Conservation (phyloP, 495 filamentous ascomycete genomes). For the Lepidopterella palustris region DNA sequence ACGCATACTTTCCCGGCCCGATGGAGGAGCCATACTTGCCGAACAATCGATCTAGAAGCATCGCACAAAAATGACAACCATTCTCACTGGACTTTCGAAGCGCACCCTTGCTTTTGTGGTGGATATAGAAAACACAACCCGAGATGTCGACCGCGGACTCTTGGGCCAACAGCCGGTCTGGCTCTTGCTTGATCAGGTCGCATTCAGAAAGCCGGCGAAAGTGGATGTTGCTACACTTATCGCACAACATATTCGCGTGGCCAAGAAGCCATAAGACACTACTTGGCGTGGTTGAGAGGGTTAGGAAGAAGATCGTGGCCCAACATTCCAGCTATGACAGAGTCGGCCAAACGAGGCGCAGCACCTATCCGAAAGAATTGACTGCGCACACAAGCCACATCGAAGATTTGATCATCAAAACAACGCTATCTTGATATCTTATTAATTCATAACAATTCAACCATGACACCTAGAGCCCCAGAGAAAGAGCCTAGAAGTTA, state of each 20-base stretch:
- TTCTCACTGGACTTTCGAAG: not conserved
- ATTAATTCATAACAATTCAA: too few relatives aligned
- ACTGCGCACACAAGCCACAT: too few relatives aligned
- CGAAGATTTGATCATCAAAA: too few relatives aligned
- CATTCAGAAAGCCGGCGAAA: not conserved
- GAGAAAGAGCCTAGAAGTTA: too few relatives aligned
- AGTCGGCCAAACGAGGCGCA: too few relatives aligned
- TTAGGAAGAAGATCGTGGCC: too few relatives aligned
- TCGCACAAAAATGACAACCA: not conserved
- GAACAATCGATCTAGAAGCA: not conserved
- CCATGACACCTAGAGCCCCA: too few relatives aligned
- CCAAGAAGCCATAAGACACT: too few relatives aligned
- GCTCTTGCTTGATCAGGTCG: not conserved
- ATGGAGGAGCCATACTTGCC: not conserved
- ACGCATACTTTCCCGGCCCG: not conserved
- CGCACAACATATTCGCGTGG: slow-evolving; percentile 3
- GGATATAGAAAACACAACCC: not conserved
- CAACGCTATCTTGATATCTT: too few relatives aligned
- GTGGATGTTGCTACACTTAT: not conserved
- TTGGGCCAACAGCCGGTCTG: not conserved
- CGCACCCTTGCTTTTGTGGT: not conserved
- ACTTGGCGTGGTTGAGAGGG: too few relatives aligned
- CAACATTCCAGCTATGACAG: too few relatives aligned
- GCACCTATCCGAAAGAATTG: too few relatives aligned
- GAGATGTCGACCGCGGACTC: not conserved